Conservation (phyloP, 1,284 basidiomycete genomes). For the Omphalotus olearius region DNA sequence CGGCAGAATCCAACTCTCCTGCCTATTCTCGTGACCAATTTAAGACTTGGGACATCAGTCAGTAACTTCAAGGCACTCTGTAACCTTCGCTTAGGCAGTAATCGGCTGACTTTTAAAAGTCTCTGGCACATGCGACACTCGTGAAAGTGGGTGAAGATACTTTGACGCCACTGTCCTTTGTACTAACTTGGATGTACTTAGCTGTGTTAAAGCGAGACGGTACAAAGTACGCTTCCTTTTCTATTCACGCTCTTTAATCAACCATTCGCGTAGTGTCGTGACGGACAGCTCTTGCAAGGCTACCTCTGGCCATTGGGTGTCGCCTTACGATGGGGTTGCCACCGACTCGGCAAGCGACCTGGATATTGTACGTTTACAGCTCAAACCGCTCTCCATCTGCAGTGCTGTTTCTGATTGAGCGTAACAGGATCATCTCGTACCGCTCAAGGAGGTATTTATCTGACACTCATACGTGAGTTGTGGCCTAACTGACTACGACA, state of each 20-base stretch:
- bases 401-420: background rate
- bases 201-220: constrained; percentile 53
- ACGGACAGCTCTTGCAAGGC: constrained; percentile 35
- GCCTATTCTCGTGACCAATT: constrained; percentile 8
- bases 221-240: constrained; percentile 22
- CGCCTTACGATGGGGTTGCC: constrained; percentile 42
- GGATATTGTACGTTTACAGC: constrained; percentile 39
- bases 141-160: constrained; percentile 26
- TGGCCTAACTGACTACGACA: background rate
- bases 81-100: background rate
- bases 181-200: background rate
- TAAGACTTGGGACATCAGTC: constrained; percentile 8
- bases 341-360: constrained; percentile 42
- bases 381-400: background rate
- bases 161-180: too few relatives aligned
- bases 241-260: background rate
- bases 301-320: constrained; percentile 49
- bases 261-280: constrained; percentile 27
- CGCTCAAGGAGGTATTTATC: constrained; percentile 40
- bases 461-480: background rate
- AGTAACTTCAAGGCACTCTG: background rate
- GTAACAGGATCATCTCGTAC: constrained; percentile 46
- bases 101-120: constrained; percentile 25
- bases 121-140: constrained; percentile 47
- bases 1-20: constrained; percentile 10